phyloP scores from a whole-genome alignment of 495 filamentous ascomycete genomes.

The Penicilliopsis zonata region DNA sequence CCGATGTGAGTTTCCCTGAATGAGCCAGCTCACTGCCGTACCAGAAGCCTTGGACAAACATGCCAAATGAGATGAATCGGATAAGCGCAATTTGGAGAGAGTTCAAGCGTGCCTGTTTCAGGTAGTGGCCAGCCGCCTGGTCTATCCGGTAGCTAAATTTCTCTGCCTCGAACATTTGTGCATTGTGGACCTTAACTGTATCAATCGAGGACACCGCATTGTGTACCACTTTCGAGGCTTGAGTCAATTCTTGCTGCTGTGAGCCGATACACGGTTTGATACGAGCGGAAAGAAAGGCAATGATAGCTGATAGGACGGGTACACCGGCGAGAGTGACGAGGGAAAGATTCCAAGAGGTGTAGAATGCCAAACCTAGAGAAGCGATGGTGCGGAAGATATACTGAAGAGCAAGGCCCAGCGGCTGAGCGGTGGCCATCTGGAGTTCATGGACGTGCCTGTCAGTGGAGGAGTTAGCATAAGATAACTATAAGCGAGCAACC shows the following conservation, averaged over 20 bases:
- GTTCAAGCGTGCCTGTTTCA: conserved; percentile 52
- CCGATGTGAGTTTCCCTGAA: conserved; percentile 42
- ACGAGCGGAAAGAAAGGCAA: conserved; percentile 43
- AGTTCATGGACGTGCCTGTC: conserved; percentile 70
- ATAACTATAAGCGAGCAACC: too few species aligned
- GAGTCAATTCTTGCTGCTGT: conserved; percentile 56
- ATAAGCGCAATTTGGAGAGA: conserved; percentile 60
- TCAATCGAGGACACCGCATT: conserved; percentile 65
- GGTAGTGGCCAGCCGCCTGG: conserved; percentile 50
- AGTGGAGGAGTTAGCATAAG: conserved; percentile 1
- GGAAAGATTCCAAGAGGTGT: conserved; percentile 74
- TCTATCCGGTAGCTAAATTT: conserved; percentile 49
- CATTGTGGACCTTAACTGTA: conserved; percentile 81
- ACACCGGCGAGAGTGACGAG: conserved; percentile 67
- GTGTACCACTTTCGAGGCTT: conserved; percentile 60
- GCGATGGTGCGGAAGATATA: conserved; percentile 47
- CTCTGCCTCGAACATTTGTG: conserved; percentile 52
- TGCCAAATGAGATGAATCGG: conserved; percentile 58
- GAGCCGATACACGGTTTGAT: conserved; percentile 53
- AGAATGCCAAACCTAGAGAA: conserved; percentile 59
- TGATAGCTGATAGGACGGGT: conserved; percentile 51
- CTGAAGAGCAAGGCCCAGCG: conserved; percentile 56
- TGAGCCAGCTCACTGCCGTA: conserved; percentile 62
- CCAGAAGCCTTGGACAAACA: conserved; percentile 91
- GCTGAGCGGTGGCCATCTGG: conserved; percentile 66